A percentile compares a stretch with the other conserved stretches of the same genome.
phyloP scores from a whole-genome alignment of 345 rosid species.

The Durio zibethinus region DNA sequence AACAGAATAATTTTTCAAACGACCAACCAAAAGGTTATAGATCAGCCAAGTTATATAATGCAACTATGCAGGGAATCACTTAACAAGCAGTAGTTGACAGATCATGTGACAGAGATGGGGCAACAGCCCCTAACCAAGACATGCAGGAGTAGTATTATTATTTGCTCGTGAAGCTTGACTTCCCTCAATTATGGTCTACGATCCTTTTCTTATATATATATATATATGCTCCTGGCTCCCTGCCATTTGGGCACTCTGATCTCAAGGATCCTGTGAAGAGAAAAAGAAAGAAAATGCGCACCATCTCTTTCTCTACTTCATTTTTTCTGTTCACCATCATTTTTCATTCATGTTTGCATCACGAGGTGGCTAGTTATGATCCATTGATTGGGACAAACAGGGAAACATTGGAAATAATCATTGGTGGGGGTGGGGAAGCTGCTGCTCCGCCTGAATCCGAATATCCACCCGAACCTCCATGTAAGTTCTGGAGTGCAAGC shows the following conservation, averaged over 20 bases:
- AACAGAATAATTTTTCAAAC: neutral
- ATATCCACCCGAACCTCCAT: conserved; percentile 2
- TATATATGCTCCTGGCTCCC: neutral
- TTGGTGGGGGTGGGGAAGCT: conserved; percentile 15
- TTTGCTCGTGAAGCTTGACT: neutral
- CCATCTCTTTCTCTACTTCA: neutral
- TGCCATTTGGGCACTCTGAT: neutral
- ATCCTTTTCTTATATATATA: conserved; percentile 1
- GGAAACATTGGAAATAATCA: conserved; percentile 27
- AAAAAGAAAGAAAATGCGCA: conserved; percentile 13
- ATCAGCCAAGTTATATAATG: neutral
- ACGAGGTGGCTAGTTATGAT: neutral
- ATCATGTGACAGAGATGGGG: neutral
- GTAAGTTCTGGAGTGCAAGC: neutral
- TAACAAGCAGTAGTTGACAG: neutral
- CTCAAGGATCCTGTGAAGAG: neutral
- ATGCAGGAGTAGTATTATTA: neutral
- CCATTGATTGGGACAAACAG: conserved; percentile 6
- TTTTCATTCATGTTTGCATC: conserved; percentile 1
- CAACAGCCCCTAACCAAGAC: neutral
- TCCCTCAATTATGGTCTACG: neutral
- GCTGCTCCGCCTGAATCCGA: conserved; percentile 14
- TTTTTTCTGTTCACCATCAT: conserved; percentile 8
- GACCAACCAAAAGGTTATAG: neutral
- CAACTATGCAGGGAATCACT: neutral